A percentile compares a stretch with the other conserved stretches of the same genome.
Conservation (phyloP, 495 filamentous ascomycete genomes). For the Massariosphaeria phaeospora region DNA sequence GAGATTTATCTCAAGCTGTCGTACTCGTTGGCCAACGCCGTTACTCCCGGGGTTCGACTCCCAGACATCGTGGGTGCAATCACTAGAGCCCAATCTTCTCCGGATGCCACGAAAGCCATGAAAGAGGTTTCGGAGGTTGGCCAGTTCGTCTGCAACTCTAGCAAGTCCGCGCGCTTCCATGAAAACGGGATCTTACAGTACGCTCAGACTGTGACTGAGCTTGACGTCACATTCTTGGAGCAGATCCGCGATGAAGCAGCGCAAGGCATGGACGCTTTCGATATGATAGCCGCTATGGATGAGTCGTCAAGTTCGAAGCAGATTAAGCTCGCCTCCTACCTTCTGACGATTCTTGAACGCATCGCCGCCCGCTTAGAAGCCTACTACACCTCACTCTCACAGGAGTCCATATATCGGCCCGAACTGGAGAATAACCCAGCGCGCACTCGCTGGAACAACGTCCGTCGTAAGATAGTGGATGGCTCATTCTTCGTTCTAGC, state of each 20-base stretch:
- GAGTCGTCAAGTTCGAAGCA: slow-evolving; percentile 21
- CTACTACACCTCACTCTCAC: slow-evolving; percentile 47
- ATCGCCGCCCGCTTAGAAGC: slow-evolving; percentile 47
- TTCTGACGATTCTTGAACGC: slow-evolving; percentile 48
- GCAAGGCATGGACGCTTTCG: slow-evolving; percentile 50
- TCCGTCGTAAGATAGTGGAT: slow-evolving; percentile 44
- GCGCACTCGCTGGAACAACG: slow-evolving; percentile 46
- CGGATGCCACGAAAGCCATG: slow-evolving; percentile 42
- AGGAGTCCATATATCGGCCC: slow-evolving; percentile 45
- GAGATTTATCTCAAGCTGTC: slow-evolving; percentile 51
- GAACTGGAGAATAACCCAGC: slow-evolving; percentile 48
- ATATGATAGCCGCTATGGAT: slow-evolving; percentile 39
- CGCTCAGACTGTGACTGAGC: slow-evolving; percentile 45
- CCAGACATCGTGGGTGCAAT: slow-evolving; percentile 49
- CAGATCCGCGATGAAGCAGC: slow-evolving; percentile 49
- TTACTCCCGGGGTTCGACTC: slow-evolving; percentile 37
- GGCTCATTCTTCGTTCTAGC: slow-evolving; percentile 48
- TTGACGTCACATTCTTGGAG: slow-evolving; percentile 48
- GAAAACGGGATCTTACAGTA: slow-evolving; percentile 48
- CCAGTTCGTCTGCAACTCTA: slow-evolving; percentile 45
- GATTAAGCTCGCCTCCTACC: slow-evolving; percentile 43
- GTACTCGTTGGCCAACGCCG: slow-evolving; percentile 42
- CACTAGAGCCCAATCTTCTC: slow-evolving; percentile 46
- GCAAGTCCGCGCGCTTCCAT: slow-evolving; percentile 41
- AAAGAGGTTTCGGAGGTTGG: slow-evolving; percentile 48